Base-by-base conservation (phyloP, 2,329 filamentous ascomycete species). In the Fusarium zealandicum region DNA sequence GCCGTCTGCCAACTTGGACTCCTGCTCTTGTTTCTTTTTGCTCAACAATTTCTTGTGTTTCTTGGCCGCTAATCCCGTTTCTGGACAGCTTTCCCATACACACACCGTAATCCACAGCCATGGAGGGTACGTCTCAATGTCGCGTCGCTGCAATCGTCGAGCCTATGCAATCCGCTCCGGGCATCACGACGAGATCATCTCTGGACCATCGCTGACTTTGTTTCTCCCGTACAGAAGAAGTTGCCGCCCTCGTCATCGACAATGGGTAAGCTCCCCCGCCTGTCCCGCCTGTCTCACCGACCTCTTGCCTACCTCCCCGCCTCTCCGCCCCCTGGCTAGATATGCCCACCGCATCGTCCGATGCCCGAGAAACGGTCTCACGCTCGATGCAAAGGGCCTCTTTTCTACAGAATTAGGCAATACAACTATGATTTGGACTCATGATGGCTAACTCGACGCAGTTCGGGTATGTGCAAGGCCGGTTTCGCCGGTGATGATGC, bases 381-480 rank as follows among this genome's bases (percentile, higher is more conserved):
- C 54, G 30, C 31, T 35, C 25, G 33, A 48, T 61, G 60, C 41
- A 57, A 31, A 27, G 32, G 38, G 51, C 39, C 35, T 51, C 42
- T 37, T 33, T 38, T 33, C 38, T 39, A 16, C 7, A 43, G 32
- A 53, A 28, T 48, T 25, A 51, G 48, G 41, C 48, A 39, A 17
- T 14, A 30, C 16, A 45, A 39, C 38, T 11, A 13, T 41, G 30
- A 38, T 8, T 48, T 41, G 46, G 38, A 14, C 14, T 27, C 36
- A 43, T 45, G 22, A 52, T 41, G 52, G 65, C 80, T 82, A 67
- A 82, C 75, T 60, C 67, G 51, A 68, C 56, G 74, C 79, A 98
- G 93, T 89, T 98, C 95, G 82, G 95, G 95, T 88, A 98, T 99
- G 95, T 99, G 95, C 86, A 99, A 99, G 87, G 95, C 95, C 90